Evolutionary conservation across 352 stramenopile genomes (phyloP).

Genomic region (Phytophthora sp.): DNA sequence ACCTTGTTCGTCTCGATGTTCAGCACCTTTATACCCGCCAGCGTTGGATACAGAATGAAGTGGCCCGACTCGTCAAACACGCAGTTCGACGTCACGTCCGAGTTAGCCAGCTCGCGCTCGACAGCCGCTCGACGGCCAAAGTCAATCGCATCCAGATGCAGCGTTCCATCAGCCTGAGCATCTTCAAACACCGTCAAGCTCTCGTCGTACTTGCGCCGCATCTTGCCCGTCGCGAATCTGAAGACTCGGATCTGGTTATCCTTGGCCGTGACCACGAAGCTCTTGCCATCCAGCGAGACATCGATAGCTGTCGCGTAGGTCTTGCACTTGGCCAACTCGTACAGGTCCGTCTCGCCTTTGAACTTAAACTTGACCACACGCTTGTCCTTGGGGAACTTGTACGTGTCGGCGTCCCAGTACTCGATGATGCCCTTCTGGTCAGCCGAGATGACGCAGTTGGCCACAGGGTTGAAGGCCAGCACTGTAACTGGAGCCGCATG

Average conservation of each 20-base stretch:
- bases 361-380: slow-evolving; percentile 82
- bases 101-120: slow-evolving; percentile 77
- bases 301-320: slow-evolving; percentile 82
- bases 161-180: slow-evolving; percentile 66
- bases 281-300: slow-evolving; percentile 64
- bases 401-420: slow-evolving; percentile 91
- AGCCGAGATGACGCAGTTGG: slow-evolving; percentile 91
- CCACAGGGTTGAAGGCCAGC: slow-evolving; percentile 86
- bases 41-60: slow-evolving; percentile 95
- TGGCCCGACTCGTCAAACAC: slow-evolving; percentile 96
- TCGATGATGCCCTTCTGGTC: slow-evolving; percentile 95
- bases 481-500: slow-evolving; percentile 93
- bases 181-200: slow-evolving; percentile 90
- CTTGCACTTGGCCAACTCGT: slow-evolving; percentile 94
- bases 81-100: slow-evolving; percentile 73
- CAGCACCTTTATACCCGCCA: slow-evolving; percentile 98
- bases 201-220: slow-evolving; percentile 91
- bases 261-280: slow-evolving; percentile 87
- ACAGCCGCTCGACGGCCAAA: slow-evolving; percentile 87
- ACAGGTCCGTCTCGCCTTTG: slow-evolving; percentile 98
- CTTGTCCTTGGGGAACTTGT: slow-evolving; percentile 46
- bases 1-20: slow-evolving; percentile 95
- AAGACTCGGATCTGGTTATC: slow-evolving; percentile 93
- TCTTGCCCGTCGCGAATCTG: slow-evolving; percentile 85
- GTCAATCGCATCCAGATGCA: slow-evolving; percentile 90